Conservation (phyloP, 192 early-diverging fungal species). For the Backusella australiensis region DNA sequence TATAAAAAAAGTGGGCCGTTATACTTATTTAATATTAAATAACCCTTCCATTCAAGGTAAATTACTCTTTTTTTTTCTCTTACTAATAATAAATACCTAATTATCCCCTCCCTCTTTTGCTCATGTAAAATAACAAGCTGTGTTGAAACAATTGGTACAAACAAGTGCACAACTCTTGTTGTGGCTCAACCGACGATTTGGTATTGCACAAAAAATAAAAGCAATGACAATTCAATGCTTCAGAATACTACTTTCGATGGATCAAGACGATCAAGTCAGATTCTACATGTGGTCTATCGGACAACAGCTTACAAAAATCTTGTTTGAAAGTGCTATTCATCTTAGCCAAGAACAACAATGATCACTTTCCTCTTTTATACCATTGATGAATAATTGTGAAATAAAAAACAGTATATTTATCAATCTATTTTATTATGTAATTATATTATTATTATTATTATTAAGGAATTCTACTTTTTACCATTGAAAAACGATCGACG, state of each 20-base stretch:
- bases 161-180: background rate
- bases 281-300: background rate
- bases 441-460: background rate
- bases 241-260: background rate
- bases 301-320: background rate
- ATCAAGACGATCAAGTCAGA: background rate
- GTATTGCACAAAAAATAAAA: background rate
- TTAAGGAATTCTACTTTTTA: constrained; percentile 88
- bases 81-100: background rate
- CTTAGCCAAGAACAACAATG: background rate
- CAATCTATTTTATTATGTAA: background rate
- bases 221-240: background rate
- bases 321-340: background rate
- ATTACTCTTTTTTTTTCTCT: background rate
- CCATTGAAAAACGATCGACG: constrained; percentile 88
- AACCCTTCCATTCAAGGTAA: background rate
- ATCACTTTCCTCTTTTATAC: background rate
- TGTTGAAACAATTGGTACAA: background rate
- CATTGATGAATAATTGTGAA: background rate
- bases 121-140: background rate
- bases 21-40: background rate
- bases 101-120: background rate
- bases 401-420: background rate
- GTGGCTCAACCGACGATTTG: background rate
- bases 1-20: background rate